A percentile compares a stretch with the other conserved stretches of the same genome.
These are phyloP conservation scores for Yarrowia sp. DNA, from an alignment of 805 yeast species.

Conservation along the genomic window DNA sequence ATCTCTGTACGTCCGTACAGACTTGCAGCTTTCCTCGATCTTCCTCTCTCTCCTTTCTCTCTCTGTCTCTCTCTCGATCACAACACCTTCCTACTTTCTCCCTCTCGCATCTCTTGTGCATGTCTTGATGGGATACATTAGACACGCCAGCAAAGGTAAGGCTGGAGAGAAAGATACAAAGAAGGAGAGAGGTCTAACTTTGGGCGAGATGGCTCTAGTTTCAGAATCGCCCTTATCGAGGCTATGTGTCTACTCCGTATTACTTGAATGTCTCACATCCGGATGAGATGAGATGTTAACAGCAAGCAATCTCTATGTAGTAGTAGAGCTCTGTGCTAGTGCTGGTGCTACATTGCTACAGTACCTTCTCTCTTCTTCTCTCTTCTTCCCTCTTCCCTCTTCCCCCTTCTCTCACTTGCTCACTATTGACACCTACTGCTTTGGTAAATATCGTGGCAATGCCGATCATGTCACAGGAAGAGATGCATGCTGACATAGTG, in stretches of 20 bases:
- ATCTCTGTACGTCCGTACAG: no score
- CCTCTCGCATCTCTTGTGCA: conserved; percentile 22
- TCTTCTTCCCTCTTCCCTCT: not conserved
- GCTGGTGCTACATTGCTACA: no score
- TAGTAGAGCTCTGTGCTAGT: no score
- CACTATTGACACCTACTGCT: not conserved
- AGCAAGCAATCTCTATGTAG: no score
- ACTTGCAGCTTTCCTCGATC: not conserved
- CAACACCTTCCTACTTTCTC: not conserved
- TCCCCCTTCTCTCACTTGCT: not conserved
- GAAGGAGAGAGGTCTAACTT: not conserved
- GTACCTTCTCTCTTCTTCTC: no score
- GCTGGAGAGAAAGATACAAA: not conserved
- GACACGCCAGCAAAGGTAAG: not conserved
- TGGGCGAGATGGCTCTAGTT: not conserved
- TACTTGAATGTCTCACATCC: conserved; percentile 6
- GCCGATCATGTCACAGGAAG: conserved; percentile 9
- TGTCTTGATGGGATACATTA: conserved; percentile 18
- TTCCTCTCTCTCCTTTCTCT: not conserved
- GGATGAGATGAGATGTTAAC: not conserved
- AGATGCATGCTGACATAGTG: not conserved
- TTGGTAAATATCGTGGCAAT: not conserved
- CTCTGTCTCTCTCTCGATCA: conserved; percentile 1
- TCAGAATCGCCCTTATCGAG: conserved; percentile 2
- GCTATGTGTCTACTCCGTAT: not conserved